Evolutionary conservation across 768 basidiomycete genomes (phyloP).

Genomic region (Clathrus columnatus): DNA sequence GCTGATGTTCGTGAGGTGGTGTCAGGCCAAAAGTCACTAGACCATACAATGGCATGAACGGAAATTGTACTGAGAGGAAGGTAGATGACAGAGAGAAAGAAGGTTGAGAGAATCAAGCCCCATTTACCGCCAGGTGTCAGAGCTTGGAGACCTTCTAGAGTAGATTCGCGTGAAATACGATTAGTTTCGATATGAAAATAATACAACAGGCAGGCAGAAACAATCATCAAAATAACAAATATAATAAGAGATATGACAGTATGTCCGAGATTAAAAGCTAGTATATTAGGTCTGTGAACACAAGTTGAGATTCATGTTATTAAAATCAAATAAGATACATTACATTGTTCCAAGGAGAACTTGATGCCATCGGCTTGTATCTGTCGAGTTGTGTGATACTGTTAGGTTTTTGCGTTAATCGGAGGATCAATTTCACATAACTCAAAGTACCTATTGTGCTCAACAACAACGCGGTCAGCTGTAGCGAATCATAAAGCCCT

Average conservation of each 20-base stretch:
- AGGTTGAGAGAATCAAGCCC: constrained; percentile 52
- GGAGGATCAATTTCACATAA: not conserved
- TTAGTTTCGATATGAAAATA: constrained; percentile 45
- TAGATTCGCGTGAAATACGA: constrained; percentile 37
- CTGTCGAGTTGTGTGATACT: constrained; percentile 33
- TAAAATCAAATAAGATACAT: constrained; percentile 18
- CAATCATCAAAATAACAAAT: constrained; percentile 46
- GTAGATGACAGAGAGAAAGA: constrained; percentile 60
- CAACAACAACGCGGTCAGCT: constrained; percentile 63
- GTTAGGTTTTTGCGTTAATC: constrained; percentile 6
- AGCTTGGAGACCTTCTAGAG: constrained; percentile 44
- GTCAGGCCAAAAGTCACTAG: constrained; percentile 66
- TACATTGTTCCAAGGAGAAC: constrained; percentile 63
- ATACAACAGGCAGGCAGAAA: constrained; percentile 47
- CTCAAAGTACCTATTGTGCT: constrained; percentile 48
- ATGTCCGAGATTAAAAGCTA: constrained; percentile 66
- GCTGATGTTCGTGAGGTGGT: constrained; percentile 63
- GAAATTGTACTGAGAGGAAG: constrained; percentile 73
- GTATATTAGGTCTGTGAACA: constrained; percentile 50
- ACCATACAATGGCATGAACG: constrained; percentile 69
- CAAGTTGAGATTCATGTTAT: constrained; percentile 8
- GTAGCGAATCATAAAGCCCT: constrained; percentile 58
- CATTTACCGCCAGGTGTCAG: constrained; percentile 35
- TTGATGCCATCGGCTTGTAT: constrained; percentile 43
- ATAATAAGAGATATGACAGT: constrained; percentile 51